phyloP scores from a whole-genome alignment of 2,329 filamentous ascomycete species.

The Akanthomyces uredinophilus region DNA sequence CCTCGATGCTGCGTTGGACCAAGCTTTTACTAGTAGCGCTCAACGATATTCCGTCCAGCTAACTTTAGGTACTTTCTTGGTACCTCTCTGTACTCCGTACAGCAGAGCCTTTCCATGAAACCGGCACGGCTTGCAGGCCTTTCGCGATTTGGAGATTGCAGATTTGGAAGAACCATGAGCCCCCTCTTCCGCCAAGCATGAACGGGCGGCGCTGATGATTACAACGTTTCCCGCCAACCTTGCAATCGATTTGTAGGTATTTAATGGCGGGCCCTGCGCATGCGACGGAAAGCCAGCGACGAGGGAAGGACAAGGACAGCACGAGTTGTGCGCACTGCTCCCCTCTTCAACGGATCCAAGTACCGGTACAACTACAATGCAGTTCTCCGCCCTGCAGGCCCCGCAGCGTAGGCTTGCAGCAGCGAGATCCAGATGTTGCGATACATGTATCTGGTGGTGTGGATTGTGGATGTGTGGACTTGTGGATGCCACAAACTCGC shows the following conservation, averaged over 20 bases:
- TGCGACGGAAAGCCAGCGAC: too few species aligned
- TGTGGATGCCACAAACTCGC: neutral
- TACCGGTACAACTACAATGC: neutral
- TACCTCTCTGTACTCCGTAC: too few species aligned
- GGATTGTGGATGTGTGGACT: neutral
- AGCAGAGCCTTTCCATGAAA: constrained; percentile 4
- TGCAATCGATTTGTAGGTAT: neutral
- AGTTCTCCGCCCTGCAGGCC: neutral
- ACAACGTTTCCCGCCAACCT: too few species aligned
- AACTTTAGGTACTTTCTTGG: too few species aligned
- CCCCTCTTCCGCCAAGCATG: too few species aligned
- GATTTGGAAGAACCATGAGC: too few species aligned
- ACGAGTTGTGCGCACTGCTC: neutral
- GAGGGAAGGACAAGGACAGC: too few species aligned
- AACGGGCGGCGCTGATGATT: too few species aligned
- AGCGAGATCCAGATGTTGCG: constrained; percentile 6
- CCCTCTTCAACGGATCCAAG: neutral
- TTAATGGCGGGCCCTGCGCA: neutral
- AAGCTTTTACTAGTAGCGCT: neutral
- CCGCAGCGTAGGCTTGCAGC: constrained; percentile 4
- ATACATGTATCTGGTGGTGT: constrained; percentile 9
- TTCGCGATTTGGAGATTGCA: neutral
- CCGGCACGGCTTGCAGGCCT: constrained; percentile 2
- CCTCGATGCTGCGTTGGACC: too few species aligned
- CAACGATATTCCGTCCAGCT: neutral